These are phyloP conservation scores for Thymus quinquecostatus DNA, from an alignment of 257 asterid species.

Conservation along the genomic window DNA sequence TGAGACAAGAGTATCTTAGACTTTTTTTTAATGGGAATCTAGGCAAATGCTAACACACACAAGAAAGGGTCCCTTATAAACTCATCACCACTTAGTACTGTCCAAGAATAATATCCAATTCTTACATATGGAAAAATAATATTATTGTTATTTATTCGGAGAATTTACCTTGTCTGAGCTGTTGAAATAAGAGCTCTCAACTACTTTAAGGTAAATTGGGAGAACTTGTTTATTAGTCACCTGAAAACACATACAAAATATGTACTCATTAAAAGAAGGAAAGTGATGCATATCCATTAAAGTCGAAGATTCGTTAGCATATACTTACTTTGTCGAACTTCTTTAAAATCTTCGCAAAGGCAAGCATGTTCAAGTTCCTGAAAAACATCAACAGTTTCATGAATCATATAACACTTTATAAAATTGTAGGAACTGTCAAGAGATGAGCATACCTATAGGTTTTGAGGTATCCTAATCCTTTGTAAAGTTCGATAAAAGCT, in stretches of 20 bases:
- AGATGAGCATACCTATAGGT: constrained; percentile 66
- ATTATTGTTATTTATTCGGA: constrained; percentile 15
- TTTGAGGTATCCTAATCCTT: constrained; percentile 82
- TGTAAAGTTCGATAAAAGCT: constrained; percentile 86
- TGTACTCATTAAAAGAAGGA: neutral
- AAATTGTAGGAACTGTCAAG: neutral
- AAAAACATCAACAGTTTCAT: neutral
- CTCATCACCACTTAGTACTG: constrained; percentile 49
- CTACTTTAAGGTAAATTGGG: constrained; percentile 86
- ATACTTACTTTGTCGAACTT: constrained; percentile 86
- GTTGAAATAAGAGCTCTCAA: constrained; percentile 89
- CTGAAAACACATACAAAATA: constrained; percentile 47
- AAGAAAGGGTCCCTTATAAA: constrained; percentile 27
- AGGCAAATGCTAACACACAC: constrained; percentile 33
- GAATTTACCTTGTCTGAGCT: constrained; percentile 86
- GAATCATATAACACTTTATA: too few relatives aligned
- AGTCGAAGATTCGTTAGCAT: neutral
- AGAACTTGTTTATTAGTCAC: constrained; percentile 87
- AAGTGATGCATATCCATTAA: neutral
- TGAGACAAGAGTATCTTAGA: constrained; percentile 54
- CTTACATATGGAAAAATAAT: neutral
- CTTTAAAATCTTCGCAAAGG: constrained; percentile 92
- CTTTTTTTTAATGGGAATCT: constrained; percentile 46
- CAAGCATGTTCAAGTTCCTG: constrained; percentile 92
- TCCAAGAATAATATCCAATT: constrained; percentile 41